Base-by-base conservation (phyloP, 208 protist genomes). In the Crithidia sp. region DNA sequence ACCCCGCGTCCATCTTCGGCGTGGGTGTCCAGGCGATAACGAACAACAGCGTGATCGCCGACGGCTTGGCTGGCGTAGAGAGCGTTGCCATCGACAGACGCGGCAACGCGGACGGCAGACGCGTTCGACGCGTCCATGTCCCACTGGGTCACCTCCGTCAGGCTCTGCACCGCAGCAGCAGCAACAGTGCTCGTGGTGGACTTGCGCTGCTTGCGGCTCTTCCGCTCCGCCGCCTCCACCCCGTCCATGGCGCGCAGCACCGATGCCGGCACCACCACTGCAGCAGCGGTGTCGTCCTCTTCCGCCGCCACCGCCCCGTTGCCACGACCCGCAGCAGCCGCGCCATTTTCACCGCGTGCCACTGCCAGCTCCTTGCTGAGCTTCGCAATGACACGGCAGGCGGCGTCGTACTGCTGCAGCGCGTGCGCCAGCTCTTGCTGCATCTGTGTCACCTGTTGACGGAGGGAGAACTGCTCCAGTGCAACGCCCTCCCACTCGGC, bases 371-470 rank as follows among this genome's bases (percentile, higher is more conserved):
- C 88, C 52, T 88, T 86, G 40, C 93, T 95, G 28, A 99, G 84
- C 55, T 92, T 90, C 4, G 98, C 98, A 66, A 99, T 99, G 19
- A 99, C 98, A 17, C 98, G 85, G 81, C 98, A 99, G 4, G 99
- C 97, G 43, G 99, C 99, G 79, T 99, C 99, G 80, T 99, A 98
- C 88, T 99, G 97, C 76, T 99, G 99, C 62, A 99, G 81, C 7
- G 98, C 89, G 79, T 99, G 97, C 7, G 97, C 89, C 7, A 99
- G 92, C 82, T 99, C 97, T 77, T 99, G 92, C 74, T 97, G 87
- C 61, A 89, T 86, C 58, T 89, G 82, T 9, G 93, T 84, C 28
- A 98, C 84, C 59, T 98, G 89, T 81, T 99, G 87, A 39, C 98
- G 98, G 53, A 99, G 81, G 40, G 83, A 79, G 82, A 98, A 99